Evolutionary conservation across 805 yeast genomes (phyloP).

Genomic region (Kregervanrija delftensis): DNA sequence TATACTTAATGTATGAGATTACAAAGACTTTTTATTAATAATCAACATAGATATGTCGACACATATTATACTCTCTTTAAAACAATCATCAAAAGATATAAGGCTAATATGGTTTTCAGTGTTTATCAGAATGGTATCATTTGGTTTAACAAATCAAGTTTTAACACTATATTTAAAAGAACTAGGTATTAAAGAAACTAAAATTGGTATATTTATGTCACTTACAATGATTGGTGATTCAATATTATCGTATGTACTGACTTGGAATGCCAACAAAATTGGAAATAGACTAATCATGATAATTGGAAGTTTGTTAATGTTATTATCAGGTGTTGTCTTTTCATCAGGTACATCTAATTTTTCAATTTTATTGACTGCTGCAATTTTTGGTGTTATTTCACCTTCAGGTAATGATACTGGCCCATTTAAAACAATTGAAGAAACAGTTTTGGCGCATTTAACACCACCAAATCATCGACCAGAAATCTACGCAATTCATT

Average conservation of each 20-base stretch:
- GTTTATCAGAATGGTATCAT: conserved; percentile 63
- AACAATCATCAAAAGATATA: conserved; percentile 38
- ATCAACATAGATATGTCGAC: conserved; percentile 4
- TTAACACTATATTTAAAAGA: conserved; percentile 58
- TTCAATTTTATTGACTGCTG: conserved; percentile 54
- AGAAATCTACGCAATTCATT: conserved; percentile 69
- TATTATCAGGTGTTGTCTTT: conserved; percentile 58
- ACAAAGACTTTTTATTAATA: neutral
- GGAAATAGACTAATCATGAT: conserved; percentile 64
- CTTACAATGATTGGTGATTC: conserved; percentile 77
- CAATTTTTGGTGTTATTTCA: conserved; percentile 78
- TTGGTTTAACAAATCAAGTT: conserved; percentile 75
- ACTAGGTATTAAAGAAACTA: conserved; percentile 45
- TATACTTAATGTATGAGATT: no score
- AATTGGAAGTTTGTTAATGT: conserved; percentile 62
- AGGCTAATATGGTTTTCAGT: conserved; percentile 62
- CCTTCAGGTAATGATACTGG: conserved; percentile 91
- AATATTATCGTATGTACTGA: conserved; percentile 55
- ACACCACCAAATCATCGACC: conserved; percentile 61
- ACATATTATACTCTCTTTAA: conserved; percentile 32
- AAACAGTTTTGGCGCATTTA: conserved; percentile 72
- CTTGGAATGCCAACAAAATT: conserved; percentile 69
- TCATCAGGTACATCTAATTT: conserved; percentile 45
- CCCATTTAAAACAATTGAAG: conserved; percentile 83
- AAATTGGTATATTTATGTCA: conserved; percentile 77